A percentile compares a stretch with the other conserved stretches of the same genome.
Evolutionary conservation across 306 rosid genomes (phyloP).

Genomic region (Acacia melanoxylon): DNA sequence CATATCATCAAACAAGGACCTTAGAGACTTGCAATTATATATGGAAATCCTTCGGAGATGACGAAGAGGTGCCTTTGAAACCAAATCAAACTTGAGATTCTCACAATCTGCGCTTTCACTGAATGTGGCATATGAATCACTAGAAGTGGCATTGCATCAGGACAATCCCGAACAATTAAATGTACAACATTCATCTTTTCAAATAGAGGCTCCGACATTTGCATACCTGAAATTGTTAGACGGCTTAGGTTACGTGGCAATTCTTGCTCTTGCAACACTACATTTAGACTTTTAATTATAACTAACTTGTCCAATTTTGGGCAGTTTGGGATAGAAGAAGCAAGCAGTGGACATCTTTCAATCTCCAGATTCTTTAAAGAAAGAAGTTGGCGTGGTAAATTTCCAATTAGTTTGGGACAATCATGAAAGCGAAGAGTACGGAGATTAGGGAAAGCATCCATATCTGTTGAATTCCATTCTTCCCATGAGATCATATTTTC

Average conservation of each 20-base stretch:
- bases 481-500: not conserved
- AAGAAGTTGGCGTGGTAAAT: not conserved
- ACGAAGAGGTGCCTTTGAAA: not conserved
- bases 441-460: constrained; percentile 12
- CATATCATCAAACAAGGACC: not conserved
- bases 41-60: not conserved
- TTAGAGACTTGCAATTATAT: not conserved
- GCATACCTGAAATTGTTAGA: not conserved
- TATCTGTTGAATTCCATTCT: constrained; percentile 1
- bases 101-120: not conserved
- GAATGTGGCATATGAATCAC: not conserved
- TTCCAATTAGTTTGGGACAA: constrained; percentile 15
- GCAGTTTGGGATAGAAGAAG: not conserved
- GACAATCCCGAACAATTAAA: not conserved
- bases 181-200: accelerated
- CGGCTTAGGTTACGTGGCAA: not conserved
- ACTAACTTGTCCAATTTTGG: not conserved
- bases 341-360: not conserved
- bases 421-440: accelerated
- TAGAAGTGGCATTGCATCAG: not conserved
- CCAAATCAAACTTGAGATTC: not conserved
- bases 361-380: not conserved
- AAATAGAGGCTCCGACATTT: not conserved
- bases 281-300: not conserved
- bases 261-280: not conserved